phyloP scores from a whole-genome alignment of 257 asterid genomes.

The Solanum dulcamara region DNA sequence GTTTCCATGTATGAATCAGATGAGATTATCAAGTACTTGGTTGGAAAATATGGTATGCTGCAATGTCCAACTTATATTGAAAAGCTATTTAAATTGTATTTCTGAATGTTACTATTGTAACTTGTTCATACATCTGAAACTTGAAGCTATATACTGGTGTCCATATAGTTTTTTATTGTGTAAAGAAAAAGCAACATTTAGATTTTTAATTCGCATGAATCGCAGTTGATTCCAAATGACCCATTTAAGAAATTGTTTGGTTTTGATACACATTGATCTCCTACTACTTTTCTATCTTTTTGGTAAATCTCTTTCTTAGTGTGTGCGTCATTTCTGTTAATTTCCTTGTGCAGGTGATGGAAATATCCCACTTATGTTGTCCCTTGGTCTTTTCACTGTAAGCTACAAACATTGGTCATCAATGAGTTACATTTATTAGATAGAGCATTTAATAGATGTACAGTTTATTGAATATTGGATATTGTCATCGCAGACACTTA shows the following conservation, averaged over 20 bases:
- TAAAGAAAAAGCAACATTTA: not conserved
- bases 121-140: not conserved
- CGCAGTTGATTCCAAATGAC: not conserved
- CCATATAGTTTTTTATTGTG: not conserved
- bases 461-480: slow-evolving; percentile 3
- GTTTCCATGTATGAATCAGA: slow-evolving; percentile 92
- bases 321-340: not conserved
- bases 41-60: slow-evolving; percentile 64
- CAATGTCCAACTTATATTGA: not conserved
- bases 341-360: slow-evolving; percentile 38
- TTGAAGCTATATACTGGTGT: not conserved
- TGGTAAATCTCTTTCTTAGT: not conserved
- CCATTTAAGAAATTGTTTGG: not conserved
- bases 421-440: not conserved
- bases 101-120: not conserved
- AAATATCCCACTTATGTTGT: slow-evolving; percentile 35
- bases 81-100: not conserved
- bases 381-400: slow-evolving; percentile 70
- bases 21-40: slow-evolving; percentile 80
- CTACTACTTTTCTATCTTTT: not conserved
- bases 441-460: not conserved
- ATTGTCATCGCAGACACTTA: slow-evolving; percentile 40
- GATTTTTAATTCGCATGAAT: not conserved
- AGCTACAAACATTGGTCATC: slow-evolving; percentile 13
- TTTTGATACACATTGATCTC: not conserved